Conservation (phyloP, 306 rosid genomes). For the Benincasa hispida region DNA sequence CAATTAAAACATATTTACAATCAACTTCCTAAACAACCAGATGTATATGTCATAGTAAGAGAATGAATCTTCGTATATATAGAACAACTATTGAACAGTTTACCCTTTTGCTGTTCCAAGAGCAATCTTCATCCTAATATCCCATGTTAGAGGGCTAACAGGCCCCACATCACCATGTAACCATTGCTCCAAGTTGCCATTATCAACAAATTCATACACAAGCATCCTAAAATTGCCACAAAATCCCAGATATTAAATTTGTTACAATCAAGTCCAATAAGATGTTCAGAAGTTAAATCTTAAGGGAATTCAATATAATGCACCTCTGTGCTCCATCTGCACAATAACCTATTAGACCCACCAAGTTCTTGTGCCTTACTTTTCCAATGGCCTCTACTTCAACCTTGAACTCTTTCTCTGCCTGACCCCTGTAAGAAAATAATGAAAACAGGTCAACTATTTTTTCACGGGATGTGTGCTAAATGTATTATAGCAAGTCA, state of each 20-base stretch:
- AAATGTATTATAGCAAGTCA: neutral
- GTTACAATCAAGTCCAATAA: neutral
- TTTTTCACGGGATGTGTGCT: neutral
- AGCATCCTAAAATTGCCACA: slow-evolving; percentile 55
- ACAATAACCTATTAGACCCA: slow-evolving; percentile 83
- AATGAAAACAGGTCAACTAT: slow-evolving; percentile 10
- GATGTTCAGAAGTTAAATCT: neutral
- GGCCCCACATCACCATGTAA: slow-evolving; percentile 93
- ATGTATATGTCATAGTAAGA: neutral
- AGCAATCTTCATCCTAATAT: slow-evolving; percentile 72
- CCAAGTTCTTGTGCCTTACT: slow-evolving; percentile 95
- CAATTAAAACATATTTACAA: neutral
- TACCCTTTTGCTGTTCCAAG: slow-evolving; percentile 92
- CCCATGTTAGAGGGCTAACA: slow-evolving; percentile 87
- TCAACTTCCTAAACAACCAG: neutral
- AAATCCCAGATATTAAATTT: neutral
- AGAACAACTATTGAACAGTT: slow-evolving; percentile 5
- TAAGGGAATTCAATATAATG: slow-evolving; percentile 2
- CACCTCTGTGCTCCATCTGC: slow-evolving; percentile 91
- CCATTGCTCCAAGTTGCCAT: slow-evolving; percentile 98
- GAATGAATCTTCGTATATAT: neutral
- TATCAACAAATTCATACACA: slow-evolving; percentile 81
- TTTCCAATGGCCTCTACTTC: slow-evolving; percentile 99
- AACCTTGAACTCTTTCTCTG: slow-evolving; percentile 87
- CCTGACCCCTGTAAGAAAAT: slow-evolving; percentile 65